Evolutionary conservation across 805 yeast species (phyloP), one percentile per base, ranked within the genome.

Genomic region (Barnettozyma vustinii): DNA sequence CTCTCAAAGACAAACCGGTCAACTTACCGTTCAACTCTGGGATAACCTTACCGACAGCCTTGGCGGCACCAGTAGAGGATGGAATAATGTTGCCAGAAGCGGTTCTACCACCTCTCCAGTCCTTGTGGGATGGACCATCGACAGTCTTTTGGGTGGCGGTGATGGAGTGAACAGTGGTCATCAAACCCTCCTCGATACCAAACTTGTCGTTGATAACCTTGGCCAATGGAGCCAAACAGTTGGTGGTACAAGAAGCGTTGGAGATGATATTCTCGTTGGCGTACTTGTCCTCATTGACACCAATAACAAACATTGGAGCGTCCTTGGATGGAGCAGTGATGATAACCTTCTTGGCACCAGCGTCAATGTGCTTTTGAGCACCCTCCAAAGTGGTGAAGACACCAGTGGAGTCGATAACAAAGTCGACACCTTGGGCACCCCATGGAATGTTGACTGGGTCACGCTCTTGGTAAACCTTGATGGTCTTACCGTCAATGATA

Each of bases 81-180:
- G 87, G 87, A 63, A 81, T 81, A 67, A 81, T 81, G 80, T 81
- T 81, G 65, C 81, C 85, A 54, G 84, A 79, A 64, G 87, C 87
- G 61, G 86, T 79, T 75, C 87, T 77, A 69, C 86, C 87, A 74
- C 86, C 86, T 79, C 87, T 80, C 87, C 87, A 81, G 74, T 81
- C 87, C 74, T 81, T 81, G 74, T 79, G 84, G 68, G 87, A 81
- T 66, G 86, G 84, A 73, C 86, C 86, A 67, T 81, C 87, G 61
- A 81, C 87, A 55, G 85, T 80, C 75, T 81, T 81, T 70, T 81
- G 86, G 56, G 86, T 78, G 54, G 86, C 86, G 54, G 86, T 81
- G 71, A 79, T 74, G 64, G 85, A 78, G 75, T 81, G 86, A 52
- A 80, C 84, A 55, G 86, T 80, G 72, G 87, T 81, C 87, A 81